Evolutionary conservation across 140 eudicot species (phyloP), one percentile per base, ranked within the genome.

Genomic region (Senecio squalidus): DNA sequence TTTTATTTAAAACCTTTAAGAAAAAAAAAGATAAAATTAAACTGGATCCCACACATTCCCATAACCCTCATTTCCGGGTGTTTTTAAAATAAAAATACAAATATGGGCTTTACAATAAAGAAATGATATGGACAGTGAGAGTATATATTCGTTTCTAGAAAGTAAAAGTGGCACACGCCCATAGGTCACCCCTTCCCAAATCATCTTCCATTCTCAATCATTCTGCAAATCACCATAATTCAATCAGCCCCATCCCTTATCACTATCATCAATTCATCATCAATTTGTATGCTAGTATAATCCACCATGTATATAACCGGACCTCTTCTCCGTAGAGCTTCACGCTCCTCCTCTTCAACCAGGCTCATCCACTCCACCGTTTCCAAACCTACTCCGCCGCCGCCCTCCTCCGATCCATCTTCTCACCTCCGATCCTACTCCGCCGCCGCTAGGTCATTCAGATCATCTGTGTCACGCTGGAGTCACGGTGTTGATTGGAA

Each of bases 401-500:
- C 73, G 36, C 41, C 55, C 9, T 39, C 58, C 28, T 71, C 69
- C 15, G 18, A 6, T 6, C 0, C 24, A 23, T 60, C 31, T 2
- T 38, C 78, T 22, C 76, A 33, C 49, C 15, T 4, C 58, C 73
- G 68, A 65, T 73, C 73, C 7, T 45, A 38, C 6, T 66, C 74
- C 52, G 69, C 59, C 33, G 66, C 52, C n/a, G n/a, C n/a, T n/a
- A n/a, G n/a, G n/a, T n/a, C n/a, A n/a, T n/a, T n/a, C n/a, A n/a
- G n/a, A 16, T 74, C 67, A 13, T 78, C 84, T 1, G 52, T 47
- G 9, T 69, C 80, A 0, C 67, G 77, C 40, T 78, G 84, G 84
- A 69, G 77, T 33, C 80, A 68, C 72, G 84, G 84, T 59, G 84
- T 73, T 58, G 80, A 74, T 55, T 72, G 78, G 85, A 68, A 72